A percentile compares a stretch with the other conserved stretches of the same genome.
phyloP scores from a whole-genome alignment of 1,284 basidiomycete species.

The Rhodotorula mucilaginosa region DNA sequence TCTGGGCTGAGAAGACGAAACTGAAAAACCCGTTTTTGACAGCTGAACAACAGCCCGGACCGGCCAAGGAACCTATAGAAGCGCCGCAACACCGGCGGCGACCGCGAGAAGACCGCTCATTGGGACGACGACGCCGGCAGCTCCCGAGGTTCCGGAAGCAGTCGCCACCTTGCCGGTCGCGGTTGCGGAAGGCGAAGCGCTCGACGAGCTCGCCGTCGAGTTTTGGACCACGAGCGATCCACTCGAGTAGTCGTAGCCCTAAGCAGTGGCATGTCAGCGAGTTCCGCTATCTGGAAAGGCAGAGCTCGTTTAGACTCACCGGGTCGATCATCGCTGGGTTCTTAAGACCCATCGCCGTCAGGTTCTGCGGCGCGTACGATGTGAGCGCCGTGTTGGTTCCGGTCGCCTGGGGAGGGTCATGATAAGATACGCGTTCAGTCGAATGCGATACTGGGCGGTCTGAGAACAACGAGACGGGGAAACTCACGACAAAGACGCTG shows the following conservation, averaged over 20 bases:
- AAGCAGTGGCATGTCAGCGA: neutral
- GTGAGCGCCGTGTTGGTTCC: conserved; percentile 43
- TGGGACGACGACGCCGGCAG: neutral
- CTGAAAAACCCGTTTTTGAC: neutral
- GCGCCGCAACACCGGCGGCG: neutral
- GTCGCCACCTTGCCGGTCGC: neutral
- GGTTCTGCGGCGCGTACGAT: conserved; percentile 34
- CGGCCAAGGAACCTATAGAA: neutral
- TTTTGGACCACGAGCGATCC: neutral
- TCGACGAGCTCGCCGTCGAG: neutral
- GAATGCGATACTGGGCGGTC: neutral
- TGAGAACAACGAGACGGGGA: neutral
- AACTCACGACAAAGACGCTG: conserved; percentile 41
- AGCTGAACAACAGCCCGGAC: no score
- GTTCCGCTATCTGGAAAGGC: neutral
- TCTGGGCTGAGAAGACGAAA: neutral
- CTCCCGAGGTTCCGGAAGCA: neutral
- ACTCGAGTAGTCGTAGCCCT: conserved; percentile 6
- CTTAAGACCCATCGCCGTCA: conserved; percentile 39
- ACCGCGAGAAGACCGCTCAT: neutral
- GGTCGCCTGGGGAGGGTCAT: neutral
- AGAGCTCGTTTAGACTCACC: neutral
- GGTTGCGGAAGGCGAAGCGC: neutral
- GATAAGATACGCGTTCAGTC: neutral
- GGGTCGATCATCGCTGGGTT: conserved; percentile 33